Evolutionary conservation across 495 filamentous ascomycete species (phyloP), one percentile per base, ranked within the genome.

Genomic region (Bacidia rubella): DNA sequence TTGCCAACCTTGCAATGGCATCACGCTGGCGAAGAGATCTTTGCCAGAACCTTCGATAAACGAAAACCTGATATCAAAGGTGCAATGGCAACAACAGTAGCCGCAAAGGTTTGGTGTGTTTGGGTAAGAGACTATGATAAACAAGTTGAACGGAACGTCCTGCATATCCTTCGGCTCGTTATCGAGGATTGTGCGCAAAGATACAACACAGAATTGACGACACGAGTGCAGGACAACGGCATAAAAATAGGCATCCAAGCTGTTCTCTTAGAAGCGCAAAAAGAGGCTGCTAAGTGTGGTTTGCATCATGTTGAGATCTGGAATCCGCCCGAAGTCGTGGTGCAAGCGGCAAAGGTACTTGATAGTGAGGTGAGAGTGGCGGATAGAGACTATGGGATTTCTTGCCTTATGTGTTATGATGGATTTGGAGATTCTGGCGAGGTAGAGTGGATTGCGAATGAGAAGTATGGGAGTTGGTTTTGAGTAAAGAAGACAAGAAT

Each of bases 371-470:
- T 70, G 24, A 53, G 68, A 53, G 60, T 82, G 11, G 69, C 78
- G 24, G 70, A 82, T 39, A 72, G 82, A 32, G 78, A 85, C 52
- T 70, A 71, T 58, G 73, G 78, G 46, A 82, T 86, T 59, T 59
- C 74, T 27, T 77, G 77, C 62, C 62, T 86, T 59, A 74, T 70
- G 54, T 85, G 83, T 82, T 77, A 75, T 52, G 79, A 74, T 9
- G 65, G 15, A 9, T 44, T 44, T 67, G 11, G 62, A 71, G 53
- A 54, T 67, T 38, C 68, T 67, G 25, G 69, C 75, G 10, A 20
- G 41, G 69, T 95, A 32, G 83, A 89, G 47, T 97, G 90, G 90
- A 65, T 87, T 49, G 75, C 73, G 54, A 94, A 93, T 62, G 89
- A 97, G 75, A 95, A 93, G 73, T 96, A 80, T 69, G 85, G 78